Evolutionary conservation across 257 asterid genomes (phyloP), one percentile per base, ranked within the genome.

Genomic region (Rehmannia glutinosa): DNA sequence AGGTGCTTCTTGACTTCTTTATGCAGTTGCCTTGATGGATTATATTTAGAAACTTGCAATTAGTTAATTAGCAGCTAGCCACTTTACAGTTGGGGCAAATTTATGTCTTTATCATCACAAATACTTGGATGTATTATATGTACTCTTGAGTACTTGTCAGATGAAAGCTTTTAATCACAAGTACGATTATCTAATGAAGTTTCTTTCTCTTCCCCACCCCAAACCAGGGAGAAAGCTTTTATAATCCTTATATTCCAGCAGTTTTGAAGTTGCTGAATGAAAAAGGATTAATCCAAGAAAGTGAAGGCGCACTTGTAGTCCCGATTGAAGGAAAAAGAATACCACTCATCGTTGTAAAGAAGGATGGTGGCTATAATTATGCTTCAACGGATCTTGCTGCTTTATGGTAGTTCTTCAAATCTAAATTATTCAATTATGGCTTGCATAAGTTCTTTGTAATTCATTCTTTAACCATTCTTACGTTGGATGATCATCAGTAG

Each of bases 351-450:
- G 99, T 93, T 67, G 90, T 93, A 73, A 90, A 93, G 86, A 86
- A 73, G 45, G 99, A 93, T 73, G 99, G 99, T 77, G 97, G 97
- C 46, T 93, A 36, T 78, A 93, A 90, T 76, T 93, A 93, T 71
- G 94, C 99, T 70, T 90, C 99, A 46, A 93, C 99, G 35, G 99
- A 93, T 77, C 94, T 93, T 73, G 67, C 96, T 32, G 95, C 96
- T 58, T 66, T 93, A 76, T 90, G 97, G 97, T 93, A 82, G 92
- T 73, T 51, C 32, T n/a, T n/a, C n/a, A n/a, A n/a, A n/a, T n/a
- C n/a, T n/a, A n/a, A n/a, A n/a, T n/a, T n/a, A n/a, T n/a, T n/a
- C n/a, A n/a, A n/a, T n/a, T n/a, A n/a, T n/a, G n/a, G n/a, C n/a
- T n/a, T n/a, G n/a, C 38, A 41, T 68, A 16, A 63, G 64, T 56